Evolutionary conservation across 768 basidiomycete genomes (phyloP), one percentile per base, ranked within the genome.

Genomic region (Russula sp.): DNA sequence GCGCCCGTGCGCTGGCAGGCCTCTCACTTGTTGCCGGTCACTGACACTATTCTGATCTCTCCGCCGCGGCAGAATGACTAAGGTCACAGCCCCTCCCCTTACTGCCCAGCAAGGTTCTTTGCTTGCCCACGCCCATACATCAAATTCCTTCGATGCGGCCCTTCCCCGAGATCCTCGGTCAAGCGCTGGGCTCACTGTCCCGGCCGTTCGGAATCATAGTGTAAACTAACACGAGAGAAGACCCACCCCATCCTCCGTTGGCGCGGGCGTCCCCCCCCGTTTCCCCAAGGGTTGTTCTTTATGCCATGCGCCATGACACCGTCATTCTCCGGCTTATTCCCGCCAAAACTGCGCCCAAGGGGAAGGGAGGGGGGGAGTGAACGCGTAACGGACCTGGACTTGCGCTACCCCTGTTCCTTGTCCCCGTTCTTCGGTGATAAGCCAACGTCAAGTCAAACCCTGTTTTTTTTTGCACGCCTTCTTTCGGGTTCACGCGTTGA

Each of bases 361-460:
- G 42, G 20, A 7, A 32, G 39, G n/a, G 39, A 14, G 35, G 3
- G 37, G 14, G 27, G 55, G 14, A 20, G 18, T 14, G 42, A 47
- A 47, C n/a, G 50, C 51, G 56, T 53, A 57, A 57, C 53, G 9
- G 45, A 47, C 20, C 14, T 34, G 32, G 44, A 44, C 34, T 34
- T 50, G 37, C 56, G 22, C 37, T 27, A 16, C 27, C 14, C 11
- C 11, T 16, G 42, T 39, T 49, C 57, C 62, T 22, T 55, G 39
- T 64, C 57, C 63, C 59, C 53, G 63, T 64, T 64, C 53, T 50
- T 55, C 54, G 63, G 63, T 64, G 57, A 55, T 49, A 27, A 34
- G 20, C 22, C 47, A 39, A 48, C n/a, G 42, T 16, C 31, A 32
- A 40, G 51, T 55, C 56, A 49, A 63, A 59, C 62, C 51, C 62